phyloP scores from a whole-genome alignment of 2,329 filamentous ascomycete species.

The Aureobasidium sp. region DNA sequence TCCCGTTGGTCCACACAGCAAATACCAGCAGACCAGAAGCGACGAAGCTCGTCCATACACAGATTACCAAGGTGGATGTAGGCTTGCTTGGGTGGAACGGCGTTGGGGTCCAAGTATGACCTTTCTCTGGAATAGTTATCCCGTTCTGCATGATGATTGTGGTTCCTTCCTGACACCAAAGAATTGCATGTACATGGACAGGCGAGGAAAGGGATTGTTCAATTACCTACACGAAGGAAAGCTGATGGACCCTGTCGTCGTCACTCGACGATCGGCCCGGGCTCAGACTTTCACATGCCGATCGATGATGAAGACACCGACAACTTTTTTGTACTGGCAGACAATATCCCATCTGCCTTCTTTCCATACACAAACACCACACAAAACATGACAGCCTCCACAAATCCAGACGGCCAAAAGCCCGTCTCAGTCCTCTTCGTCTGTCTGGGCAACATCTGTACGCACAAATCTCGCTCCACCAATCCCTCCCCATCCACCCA shows the following conservation, averaged over 20 bases:
- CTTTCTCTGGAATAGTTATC: background rate
- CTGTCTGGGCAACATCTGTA: slow-evolving; percentile 89
- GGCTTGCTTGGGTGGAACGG: background rate
- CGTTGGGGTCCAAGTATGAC: background rate
- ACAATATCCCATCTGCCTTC: background rate
- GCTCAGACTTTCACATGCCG: slow-evolving; percentile 1
- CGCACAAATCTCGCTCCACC: no score
- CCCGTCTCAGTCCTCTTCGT: slow-evolving; percentile 78
- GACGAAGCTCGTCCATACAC: background rate
- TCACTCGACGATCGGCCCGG: slow-evolving; percentile 1
- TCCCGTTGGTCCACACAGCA: background rate
- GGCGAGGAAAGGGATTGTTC: background rate
- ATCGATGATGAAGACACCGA: background rate
- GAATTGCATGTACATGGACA: background rate
- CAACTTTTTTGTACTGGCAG: background rate
- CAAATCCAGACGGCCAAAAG: slow-evolving; percentile 16
- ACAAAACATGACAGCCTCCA: background rate
- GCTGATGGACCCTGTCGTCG: background rate
- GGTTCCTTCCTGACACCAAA: background rate
- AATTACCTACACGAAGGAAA: background rate
- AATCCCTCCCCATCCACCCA: no score
- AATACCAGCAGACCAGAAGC: background rate
- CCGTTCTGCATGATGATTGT: background rate
- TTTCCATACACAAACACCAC: background rate
- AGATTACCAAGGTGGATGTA: background rate